Evolutionary conservation across 805 yeast genomes (phyloP).

Genomic region (Citeromyces nyonsensis): DNA sequence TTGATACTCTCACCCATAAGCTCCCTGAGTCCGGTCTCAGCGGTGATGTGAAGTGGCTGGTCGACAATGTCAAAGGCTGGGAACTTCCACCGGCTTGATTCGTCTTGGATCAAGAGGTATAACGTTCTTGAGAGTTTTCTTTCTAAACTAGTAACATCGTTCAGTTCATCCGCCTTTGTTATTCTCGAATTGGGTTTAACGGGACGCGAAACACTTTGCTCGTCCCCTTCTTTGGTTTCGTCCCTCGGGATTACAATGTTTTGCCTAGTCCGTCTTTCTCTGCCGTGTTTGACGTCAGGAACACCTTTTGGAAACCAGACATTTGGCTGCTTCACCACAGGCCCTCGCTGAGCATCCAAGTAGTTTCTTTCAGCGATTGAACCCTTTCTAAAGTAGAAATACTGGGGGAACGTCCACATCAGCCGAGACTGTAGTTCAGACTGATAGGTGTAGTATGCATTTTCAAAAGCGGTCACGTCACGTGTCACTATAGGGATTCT

Average conservation of each 20-base stretch:
- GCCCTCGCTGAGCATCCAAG: constrained; percentile 59
- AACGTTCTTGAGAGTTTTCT: constrained; percentile 69
- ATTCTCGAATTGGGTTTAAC: constrained; percentile 54
- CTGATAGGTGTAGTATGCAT: constrained; percentile 68
- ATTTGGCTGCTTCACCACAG: constrained; percentile 56
- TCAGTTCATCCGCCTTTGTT: constrained; percentile 60
- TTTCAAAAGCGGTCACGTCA: constrained; percentile 57
- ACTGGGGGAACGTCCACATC: constrained; percentile 96
- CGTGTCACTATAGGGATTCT: constrained; percentile 79
- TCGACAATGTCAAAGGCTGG: constrained; percentile 51
- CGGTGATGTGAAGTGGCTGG: constrained; percentile 51
- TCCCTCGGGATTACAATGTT: constrained; percentile 60
- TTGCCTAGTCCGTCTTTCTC: constrained; percentile 81
- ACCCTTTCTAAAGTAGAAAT: constrained; percentile 83
- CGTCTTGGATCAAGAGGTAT: constrained; percentile 48
- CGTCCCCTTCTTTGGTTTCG: constrained; percentile 17
- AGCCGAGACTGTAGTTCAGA: constrained; percentile 74
- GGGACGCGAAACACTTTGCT: constrained; percentile 49
- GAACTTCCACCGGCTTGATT: constrained; percentile 44
- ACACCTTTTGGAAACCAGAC: constrained; percentile 71
- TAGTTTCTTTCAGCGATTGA: constrained; percentile 77
- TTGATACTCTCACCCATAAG: constrained; percentile 68
- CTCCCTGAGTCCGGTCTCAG: constrained; percentile 55
- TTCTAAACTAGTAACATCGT: constrained; percentile 56
- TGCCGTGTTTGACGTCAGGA: constrained; percentile 75